A percentile compares a stretch with the other conserved stretches of the same genome.
phyloP scores from a whole-genome alignment of 2,329 filamentous ascomycete genomes.

The Lanzia echinophila region DNA sequence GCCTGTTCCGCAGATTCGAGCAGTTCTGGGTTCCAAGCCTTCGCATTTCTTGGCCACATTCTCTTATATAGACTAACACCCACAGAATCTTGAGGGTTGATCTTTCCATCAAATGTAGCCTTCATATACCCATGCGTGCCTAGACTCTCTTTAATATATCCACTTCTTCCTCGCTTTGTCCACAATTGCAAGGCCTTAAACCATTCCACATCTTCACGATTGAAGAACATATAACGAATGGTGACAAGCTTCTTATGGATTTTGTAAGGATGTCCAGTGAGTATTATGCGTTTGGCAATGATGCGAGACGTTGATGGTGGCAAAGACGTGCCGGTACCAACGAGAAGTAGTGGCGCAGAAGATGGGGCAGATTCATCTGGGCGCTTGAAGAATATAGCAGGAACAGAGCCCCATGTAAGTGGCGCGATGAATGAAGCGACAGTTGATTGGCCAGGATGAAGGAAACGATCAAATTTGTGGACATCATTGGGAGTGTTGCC shows the following conservation, averaged over 20 bases:
- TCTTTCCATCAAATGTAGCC: slow-evolving; percentile 90
- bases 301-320: slow-evolving; percentile 71
- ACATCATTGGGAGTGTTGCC: slow-evolving; percentile 93
- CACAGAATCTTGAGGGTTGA: slow-evolving; percentile 92
- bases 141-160: slow-evolving; percentile 87
- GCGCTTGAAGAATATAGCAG: slow-evolving; percentile 79
- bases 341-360: slow-evolving; percentile 55
- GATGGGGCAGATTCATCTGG: slow-evolving; percentile 38
- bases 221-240: slow-evolving; percentile 99
- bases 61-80: slow-evolving; percentile 86
- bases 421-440: slow-evolving; percentile 88
- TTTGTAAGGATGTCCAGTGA: slow-evolving; percentile 96
- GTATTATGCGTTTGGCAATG: slow-evolving; percentile 85
- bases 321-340: slow-evolving; percentile 82
- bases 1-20: not conserved
- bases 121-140: slow-evolving; percentile 99
- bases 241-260: slow-evolving; percentile 98
- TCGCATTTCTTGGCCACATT: slow-evolving; percentile 69
- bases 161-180: slow-evolving; percentile 82
- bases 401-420: slow-evolving; percentile 87
- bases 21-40: slow-evolving; percentile 20
- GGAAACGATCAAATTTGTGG: slow-evolving; percentile 89
- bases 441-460: slow-evolving; percentile 84
- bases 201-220: slow-evolving; percentile 89
- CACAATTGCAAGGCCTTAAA: slow-evolving; percentile 95